Conservation (phyloP, 169 alveolate genomes). For the Cryptosporidium ryanae region DNA sequence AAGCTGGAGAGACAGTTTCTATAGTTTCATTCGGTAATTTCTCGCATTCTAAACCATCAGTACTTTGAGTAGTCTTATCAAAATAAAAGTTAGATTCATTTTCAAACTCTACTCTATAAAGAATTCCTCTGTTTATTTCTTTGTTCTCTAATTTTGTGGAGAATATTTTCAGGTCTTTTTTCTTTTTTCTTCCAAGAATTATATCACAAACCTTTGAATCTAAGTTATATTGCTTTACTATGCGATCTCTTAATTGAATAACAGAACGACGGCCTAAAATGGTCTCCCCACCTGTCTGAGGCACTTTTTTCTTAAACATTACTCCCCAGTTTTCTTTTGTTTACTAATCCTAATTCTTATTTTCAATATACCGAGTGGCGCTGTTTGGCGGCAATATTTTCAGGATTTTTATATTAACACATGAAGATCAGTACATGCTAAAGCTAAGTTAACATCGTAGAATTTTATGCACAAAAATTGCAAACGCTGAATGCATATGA, state of each 20-base stretch:
- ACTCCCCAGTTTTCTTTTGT: not conserved
- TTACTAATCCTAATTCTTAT: no score
- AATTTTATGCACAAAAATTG: no score
- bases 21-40: not conserved
- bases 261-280: slow-evolving; percentile 33
- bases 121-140: slow-evolving; percentile 16
- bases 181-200: slow-evolving; percentile 48
- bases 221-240: slow-evolving; percentile 15
- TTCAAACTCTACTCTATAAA: slow-evolving; percentile 29
- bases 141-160: slow-evolving; percentile 24
- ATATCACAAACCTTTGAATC: slow-evolving; percentile 7
- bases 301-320: slow-evolving; percentile 40
- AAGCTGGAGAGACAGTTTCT: not conserved
- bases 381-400: no score
- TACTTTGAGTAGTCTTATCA: not conserved
- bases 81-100: slow-evolving; percentile 9
- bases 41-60: not conserved
- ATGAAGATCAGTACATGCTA: no score
- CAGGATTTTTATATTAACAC: no score
- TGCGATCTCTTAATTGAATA: slow-evolving; percentile 18
- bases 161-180: slow-evolving; percentile 26
- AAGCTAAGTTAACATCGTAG: no score
- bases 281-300: slow-evolving; percentile 39
- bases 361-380: no score
- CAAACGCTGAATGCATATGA: no score